Evolutionary conservation across 2,329 filamentous ascomycete genomes (phyloP), one percentile per base, ranked within the genome.

Genomic region (Aureobasidium sp.): DNA sequence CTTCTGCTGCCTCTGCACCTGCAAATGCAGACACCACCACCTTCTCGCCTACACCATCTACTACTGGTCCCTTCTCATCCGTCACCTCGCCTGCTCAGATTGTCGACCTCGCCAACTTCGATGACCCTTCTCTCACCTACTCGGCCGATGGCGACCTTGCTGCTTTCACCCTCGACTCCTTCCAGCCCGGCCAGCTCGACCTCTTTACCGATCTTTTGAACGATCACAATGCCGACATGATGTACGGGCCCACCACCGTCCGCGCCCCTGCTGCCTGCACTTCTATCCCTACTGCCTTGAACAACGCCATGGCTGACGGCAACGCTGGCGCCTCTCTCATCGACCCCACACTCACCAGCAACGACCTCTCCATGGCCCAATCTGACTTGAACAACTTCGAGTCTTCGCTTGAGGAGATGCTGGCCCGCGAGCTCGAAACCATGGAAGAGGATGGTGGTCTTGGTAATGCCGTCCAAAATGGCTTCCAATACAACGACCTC

Each of bases 131-230:
- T 23, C 42, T 62, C 50, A n/a, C 15, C 42, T 62, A 48, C 50
- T 29, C 51, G 8, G 20, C 60, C 42, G 32, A 53, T n/a, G 36
- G 41, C 34, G 48, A 62, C 17, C 41, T 62, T n/a, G 60, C 50
- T 17, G n/a, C 50, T 23, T 62, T 55, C 60, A 62, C 60, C 60
- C 41, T 62, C 51, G 60, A 62, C 41, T 12, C 60, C 42, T 55
- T 53, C 41, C 26, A 62, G 32, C 41, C 20, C 7, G 23, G 23
- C 48, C 58, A 61, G 15, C 48, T 62, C 20, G 60, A 62, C 42
- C 60, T 62, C 41, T 62, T 62, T 42, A 32, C 39, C 50, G 9
- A 62, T 29, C 39, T 62, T n/a, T 41, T 62, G 48, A 20, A 62
- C 7, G 51, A 55, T 5, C 60, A 62, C 60, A 62, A 55, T 34